Base-by-base conservation (phyloP, 2,329 filamentous ascomycete genomes). In the Helotiales sp. region DNA sequence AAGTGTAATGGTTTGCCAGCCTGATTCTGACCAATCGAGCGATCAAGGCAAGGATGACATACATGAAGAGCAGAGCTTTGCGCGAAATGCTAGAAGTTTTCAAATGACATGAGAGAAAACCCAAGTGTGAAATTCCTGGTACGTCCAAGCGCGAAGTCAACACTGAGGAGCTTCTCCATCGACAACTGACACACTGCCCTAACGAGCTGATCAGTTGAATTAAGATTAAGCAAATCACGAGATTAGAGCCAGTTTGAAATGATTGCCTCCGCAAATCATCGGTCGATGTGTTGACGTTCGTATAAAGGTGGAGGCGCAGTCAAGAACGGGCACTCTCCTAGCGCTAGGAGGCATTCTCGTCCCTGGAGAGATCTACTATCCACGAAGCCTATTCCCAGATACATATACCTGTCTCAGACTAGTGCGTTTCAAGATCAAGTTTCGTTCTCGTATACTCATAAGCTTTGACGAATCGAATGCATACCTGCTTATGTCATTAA, bases 271-370 rank as follows among this genome's bases (percentile, higher is more conserved):
- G 11, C 15, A 17, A 26, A 37, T 13, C 17, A 20, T 55, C 52
- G 52, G 17, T n/a, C 28, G n/a, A 34, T 34, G 52, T 55, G n/a
- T 13, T 55, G 52, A 55, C 28, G 28, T 22, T 34, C 52, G 28
- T 37, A 37, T 57, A 22, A 57, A 22, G 20, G 10, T 13, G 30
- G 54, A 57, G 30, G 54, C 54, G 30, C 52, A 55, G 52, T 57
- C 30, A 28, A 50, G 10, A 50, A 43, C 15, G 22, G 26, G n/a
- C 20, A 20, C 22, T 15, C 11, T 28, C 22, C 22, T 26, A 50
- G 20, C 52, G 30, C 52, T 22, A 37, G n/a, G 17, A 22, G 15
- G 30, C n/a, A 37, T 50, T 50, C 47, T 50, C 47, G 30, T 57
- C 40, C 30, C 54, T 57, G 54, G 13, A 15, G 20, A 17, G 32